Conservation (phyloP, 1,139 yeast genomes). For the Kazachstania sp. region DNA sequence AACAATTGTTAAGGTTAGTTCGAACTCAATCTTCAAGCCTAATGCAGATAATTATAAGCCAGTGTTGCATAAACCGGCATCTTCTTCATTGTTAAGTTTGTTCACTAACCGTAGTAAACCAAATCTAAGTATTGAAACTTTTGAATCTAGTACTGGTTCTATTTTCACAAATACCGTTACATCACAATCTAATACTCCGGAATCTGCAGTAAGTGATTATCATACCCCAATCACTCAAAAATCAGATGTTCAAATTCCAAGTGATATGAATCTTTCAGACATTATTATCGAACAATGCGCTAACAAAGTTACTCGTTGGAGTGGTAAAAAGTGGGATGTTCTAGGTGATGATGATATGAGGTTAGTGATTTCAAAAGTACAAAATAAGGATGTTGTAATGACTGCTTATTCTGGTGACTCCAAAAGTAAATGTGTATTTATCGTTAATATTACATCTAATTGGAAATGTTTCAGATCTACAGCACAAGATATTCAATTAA, state of each 20-base stretch:
- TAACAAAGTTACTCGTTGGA: constrained; percentile 1
- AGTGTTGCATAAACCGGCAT: constrained; percentile 10
- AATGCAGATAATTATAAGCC: constrained; percentile 19
- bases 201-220: constrained; percentile 1
- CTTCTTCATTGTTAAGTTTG: constrained; percentile 21
- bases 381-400: constrained; percentile 84
- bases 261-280: neutral
- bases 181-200: constrained; percentile 7
- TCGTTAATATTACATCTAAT: constrained; percentile 15
- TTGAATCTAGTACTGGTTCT: neutral
- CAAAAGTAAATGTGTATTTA: constrained; percentile 10
- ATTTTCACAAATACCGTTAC: constrained; percentile 7
- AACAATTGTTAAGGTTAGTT: neutral
- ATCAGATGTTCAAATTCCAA: neutral
- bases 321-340: constrained; percentile 17
- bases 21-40: constrained; percentile 7
- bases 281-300: neutral
- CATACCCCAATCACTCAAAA: constrained; percentile 3
- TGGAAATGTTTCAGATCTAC: constrained; percentile 27
- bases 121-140: constrained; percentile 4
- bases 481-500: constrained; percentile 30
- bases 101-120: constrained; percentile 18
- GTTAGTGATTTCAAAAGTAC: constrained; percentile 46
- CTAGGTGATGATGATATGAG: constrained; percentile 7
- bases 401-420: constrained; percentile 63